Base-by-base conservation (phyloP, 352 stramenopile species). In the Pythium guiyangense region DNA sequence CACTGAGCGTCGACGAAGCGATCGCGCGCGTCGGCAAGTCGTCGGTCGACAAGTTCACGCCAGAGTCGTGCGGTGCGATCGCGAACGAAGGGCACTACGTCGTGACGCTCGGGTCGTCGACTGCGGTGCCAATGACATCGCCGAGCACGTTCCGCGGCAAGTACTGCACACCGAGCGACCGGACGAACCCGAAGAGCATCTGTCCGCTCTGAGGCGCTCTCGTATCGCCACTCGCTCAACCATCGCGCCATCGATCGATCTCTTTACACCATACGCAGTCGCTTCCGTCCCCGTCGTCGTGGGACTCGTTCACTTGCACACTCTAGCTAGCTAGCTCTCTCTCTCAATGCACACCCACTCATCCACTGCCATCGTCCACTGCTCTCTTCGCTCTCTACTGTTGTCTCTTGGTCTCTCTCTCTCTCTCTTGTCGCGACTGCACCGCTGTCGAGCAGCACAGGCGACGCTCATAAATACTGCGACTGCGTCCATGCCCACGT, bases 1-100 rank as follows among this genome's bases (percentile, higher is more conserved):
- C 81, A 31, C 57, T 90, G 48, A 85, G 55, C 26, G 58, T 86
- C 20, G 57, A 83, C 25, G 77, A 89, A 26, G 76, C 77, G 0
- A 69, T 90, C 40, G 62, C 69, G 44, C 67, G 67, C 25, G 49
- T 29, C 9, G 77, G 73, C 52, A 60, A 48, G 0, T 62, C 57
- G 35, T 71, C 69, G 1, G 54, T 62, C 6, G 53, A 69, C 59
- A 63, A 57, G 45, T 63, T 85, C 44, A 88, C 78, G 5, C 81
- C 79, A 11, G 67, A 82, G 50, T 80, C 68, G 1, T 91, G 81
- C 29, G 73, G 79, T 34, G 66, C 51, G 1, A 60, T 57, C 4
- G 64, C 63, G 12, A 17, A 63, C 10, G 63, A 63, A 4, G 80
- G 80, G 26, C 75, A 85, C 62, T 88, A 89, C 55, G 49, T 80